These are phyloP conservation scores for Pseudohyphozyma bogoriensis DNA, from an alignment of 768 basidiomycete species.

Conservation along the genomic window DNA sequence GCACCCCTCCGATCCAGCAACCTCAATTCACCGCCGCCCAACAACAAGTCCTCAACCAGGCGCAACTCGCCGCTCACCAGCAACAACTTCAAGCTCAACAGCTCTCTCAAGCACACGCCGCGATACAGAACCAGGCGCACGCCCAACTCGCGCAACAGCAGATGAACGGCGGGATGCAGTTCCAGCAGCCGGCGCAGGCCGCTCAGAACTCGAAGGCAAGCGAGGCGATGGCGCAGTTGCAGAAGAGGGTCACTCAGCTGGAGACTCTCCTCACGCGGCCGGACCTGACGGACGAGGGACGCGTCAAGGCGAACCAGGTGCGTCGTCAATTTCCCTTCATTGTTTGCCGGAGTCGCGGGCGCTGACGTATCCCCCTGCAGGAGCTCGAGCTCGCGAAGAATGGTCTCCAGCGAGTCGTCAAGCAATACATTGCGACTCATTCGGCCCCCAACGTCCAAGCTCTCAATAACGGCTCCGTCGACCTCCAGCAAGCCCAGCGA, in stretches of 20 bases:
- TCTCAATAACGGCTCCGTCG: background rate
- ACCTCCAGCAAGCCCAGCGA: background rate
- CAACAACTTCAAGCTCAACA: too few species aligned
- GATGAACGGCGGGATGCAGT: too few species aligned
- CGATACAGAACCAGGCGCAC: too few species aligned
- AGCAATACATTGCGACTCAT: background rate
- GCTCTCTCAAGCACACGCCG: too few species aligned
- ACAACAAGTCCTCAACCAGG: too few species aligned
- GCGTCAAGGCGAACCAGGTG: background rate
- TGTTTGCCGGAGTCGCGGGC: too few species aligned
- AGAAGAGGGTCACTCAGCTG: background rate
- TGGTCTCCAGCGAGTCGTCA: background rate
- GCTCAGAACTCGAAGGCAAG: slow-evolving; percentile 1
- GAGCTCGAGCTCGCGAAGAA: background rate
- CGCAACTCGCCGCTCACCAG: too few species aligned
- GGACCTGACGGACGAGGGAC: background rate
- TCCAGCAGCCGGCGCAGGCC: background rate
- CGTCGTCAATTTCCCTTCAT: too few species aligned
- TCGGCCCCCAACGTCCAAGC: background rate
- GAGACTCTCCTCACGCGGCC: background rate
- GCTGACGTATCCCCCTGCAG: background rate
- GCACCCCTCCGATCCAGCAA: too few species aligned
- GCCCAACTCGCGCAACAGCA: too few species aligned
- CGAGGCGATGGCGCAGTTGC: background rate
- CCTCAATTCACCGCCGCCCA: too few species aligned